Percentiles rank a stretch among this genome's conserved stretches.
These are phyloP conservation scores for Leucaena leucocephala DNA, from an alignment of 306 rosid genomes.

Conservation along the genomic window DNA sequence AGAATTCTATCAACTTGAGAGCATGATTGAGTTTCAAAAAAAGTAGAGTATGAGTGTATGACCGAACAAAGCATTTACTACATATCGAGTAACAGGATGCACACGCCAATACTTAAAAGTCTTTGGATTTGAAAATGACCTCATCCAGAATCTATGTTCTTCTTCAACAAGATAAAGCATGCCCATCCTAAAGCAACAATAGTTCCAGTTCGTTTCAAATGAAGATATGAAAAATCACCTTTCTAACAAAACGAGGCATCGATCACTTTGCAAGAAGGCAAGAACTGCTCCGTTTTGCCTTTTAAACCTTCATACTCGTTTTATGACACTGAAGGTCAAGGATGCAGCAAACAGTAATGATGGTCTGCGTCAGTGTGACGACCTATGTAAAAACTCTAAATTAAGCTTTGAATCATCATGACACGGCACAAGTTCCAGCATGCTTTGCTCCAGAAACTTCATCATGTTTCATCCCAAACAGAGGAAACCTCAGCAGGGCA, in stretches of 20 bases:
- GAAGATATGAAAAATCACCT: background rate
- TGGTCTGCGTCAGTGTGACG: conserved; percentile 29
- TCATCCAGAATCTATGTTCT: conserved; percentile 67
- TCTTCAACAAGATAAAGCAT: conserved; percentile 51
- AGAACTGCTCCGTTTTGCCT: background rate
- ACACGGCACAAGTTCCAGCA: conserved; percentile 39
- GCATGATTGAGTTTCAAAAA: conserved; percentile 52
- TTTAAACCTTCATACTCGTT: conserved; percentile 7
- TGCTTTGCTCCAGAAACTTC: conserved; percentile 26
- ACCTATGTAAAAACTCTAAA: conserved; percentile 24
- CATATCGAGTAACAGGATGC: conserved; percentile 43
- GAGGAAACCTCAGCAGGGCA: background rate
- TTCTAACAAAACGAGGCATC: conserved; percentile 14
- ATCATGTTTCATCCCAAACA: conserved; percentile 18
- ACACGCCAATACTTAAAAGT: conserved; percentile 61
- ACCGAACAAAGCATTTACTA: conserved; percentile 68
- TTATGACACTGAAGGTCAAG: conserved; percentile 18
- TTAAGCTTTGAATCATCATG: conserved; percentile 20
- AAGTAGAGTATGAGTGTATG: conserved; percentile 40
- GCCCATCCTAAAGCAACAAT: conserved; percentile 25
- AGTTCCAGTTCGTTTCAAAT: conserved; percentile 24
- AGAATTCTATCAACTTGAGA: conserved; percentile 43
- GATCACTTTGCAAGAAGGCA: conserved; percentile 24
- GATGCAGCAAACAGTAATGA: conserved; percentile 41
- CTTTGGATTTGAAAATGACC: conserved; percentile 58